These are phyloP conservation scores for Oldenlandia corymbosa DNA, from an alignment of 257 asterid species.

Conservation along the genomic window DNA sequence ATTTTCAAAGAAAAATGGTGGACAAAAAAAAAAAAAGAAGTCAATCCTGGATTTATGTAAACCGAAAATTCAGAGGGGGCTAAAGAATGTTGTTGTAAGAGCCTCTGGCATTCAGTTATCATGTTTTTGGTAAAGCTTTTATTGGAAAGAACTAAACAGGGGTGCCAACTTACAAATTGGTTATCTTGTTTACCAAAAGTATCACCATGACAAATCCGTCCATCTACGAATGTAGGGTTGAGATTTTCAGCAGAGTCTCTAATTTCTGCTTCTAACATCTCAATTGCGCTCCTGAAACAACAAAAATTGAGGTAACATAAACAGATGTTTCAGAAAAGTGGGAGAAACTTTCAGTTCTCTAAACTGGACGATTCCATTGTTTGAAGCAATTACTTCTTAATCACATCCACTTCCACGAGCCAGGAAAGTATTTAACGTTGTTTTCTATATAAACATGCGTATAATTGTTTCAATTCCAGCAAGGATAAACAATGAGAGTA, in stretches of 20 bases:
- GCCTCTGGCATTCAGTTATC: too few species aligned
- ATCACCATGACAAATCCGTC: conserved; percentile 22
- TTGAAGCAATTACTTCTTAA: not conserved
- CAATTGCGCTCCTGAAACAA: conserved; percentile 73
- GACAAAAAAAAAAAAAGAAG: too few species aligned
- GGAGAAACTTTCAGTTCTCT: conserved; percentile 1
- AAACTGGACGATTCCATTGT: not conserved
- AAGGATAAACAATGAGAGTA: not conserved
- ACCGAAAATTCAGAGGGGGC: not conserved
- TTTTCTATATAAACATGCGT: not conserved
- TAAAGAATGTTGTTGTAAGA: too few species aligned
- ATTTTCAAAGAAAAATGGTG: too few species aligned
- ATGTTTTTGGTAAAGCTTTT: conserved; percentile 6
- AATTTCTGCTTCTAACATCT: conserved; percentile 68
- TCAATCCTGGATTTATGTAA: not conserved
- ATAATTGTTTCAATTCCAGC: not conserved
- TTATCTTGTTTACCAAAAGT: conserved; percentile 27
- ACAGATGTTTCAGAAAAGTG: conserved; percentile 9
- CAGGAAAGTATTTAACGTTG: not conserved
- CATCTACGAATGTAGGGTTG: conserved; percentile 27
- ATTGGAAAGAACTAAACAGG: not conserved
- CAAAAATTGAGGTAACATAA: conserved; percentile 7
- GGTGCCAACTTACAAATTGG: conserved; percentile 39
- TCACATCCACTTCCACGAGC: not conserved
- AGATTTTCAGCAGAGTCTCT: conserved; percentile 34